Evolutionary conservation across 2,329 filamentous ascomycete genomes (phyloP).

Genomic region (Aureobasidium uvarum): DNA sequence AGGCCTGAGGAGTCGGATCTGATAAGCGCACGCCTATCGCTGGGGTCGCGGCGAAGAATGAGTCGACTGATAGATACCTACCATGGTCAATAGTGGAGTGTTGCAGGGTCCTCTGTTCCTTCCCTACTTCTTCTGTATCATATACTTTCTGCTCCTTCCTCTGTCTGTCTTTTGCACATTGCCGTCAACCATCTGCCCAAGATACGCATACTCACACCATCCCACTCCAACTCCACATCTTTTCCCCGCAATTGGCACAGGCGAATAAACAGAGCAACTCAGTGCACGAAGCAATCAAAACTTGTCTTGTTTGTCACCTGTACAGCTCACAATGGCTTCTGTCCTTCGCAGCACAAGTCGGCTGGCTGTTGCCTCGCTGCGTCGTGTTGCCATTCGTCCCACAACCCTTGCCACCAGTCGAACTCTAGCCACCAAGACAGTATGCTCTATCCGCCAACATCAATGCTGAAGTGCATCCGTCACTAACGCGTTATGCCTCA

Average conservation of each 20-base stretch:
- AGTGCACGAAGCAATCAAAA: neutral
- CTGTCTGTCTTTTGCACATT: neutral
- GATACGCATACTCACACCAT: neutral
- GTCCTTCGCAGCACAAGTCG: constrained; percentile 37
- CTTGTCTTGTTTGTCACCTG: neutral
- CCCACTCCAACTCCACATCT: constrained; percentile 7
- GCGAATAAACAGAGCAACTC: neutral
- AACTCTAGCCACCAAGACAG: constrained; percentile 27
- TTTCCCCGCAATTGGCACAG: constrained; percentile 8
- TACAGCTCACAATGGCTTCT: constrained; percentile 35
- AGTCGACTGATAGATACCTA: constrained; percentile 13
- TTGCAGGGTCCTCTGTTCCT: neutral
- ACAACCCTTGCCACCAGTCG: constrained; percentile 29
- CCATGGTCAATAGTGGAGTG: neutral
- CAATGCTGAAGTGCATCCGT: no score
- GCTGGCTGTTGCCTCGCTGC: constrained; percentile 34
- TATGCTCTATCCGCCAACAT: neutral
- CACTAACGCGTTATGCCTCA: neutral
- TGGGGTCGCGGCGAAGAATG: neutral
- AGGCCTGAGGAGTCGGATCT: constrained; percentile 15
- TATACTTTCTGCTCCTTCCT: neutral
- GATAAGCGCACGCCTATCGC: constrained; percentile 22
- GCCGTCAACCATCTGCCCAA: neutral
- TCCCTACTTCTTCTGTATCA: neutral
- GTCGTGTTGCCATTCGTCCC: constrained; percentile 28